Evolutionary conservation across 2,329 filamentous ascomycete species (phyloP).

Genomic region (Penicillium thymicola): DNA sequence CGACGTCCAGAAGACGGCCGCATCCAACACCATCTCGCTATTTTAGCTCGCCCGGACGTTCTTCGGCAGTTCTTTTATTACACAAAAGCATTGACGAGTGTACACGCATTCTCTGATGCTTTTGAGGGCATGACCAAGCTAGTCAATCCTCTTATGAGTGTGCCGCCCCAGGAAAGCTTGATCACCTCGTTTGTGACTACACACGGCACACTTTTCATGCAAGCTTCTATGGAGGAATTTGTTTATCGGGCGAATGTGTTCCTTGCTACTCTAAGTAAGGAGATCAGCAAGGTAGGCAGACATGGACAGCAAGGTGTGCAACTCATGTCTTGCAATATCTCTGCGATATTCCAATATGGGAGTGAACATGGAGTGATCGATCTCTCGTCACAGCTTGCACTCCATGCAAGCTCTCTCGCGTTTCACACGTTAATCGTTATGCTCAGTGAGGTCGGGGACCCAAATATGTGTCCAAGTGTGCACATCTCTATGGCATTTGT

Average conservation of each 20-base stretch:
- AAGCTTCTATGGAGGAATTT: conserved; percentile 37
- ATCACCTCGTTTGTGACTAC: conserved; percentile 50
- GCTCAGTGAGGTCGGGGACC: conserved; percentile 48
- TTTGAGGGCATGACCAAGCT: too few relatives aligned
- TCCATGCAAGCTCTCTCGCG: conserved; percentile 40
- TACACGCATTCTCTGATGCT: too few relatives aligned
- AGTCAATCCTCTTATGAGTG: too few relatives aligned
- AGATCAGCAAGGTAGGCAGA: conserved; percentile 49
- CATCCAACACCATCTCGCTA: too few relatives aligned
- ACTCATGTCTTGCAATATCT: conserved; percentile 54
- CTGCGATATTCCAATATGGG: conserved; percentile 56
- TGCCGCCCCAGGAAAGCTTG: too few relatives aligned
- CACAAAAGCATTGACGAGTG: too few relatives aligned
- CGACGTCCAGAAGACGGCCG: conserved; percentile 24
- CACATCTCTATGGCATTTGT: conserved; percentile 55
- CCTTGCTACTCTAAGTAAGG: conserved; percentile 44
- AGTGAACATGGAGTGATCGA: conserved; percentile 33
- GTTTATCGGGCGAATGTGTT: conserved; percentile 41
- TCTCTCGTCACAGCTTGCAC: conserved; percentile 27
- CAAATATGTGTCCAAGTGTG: conserved; percentile 53
- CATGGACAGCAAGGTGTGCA: conserved; percentile 53
- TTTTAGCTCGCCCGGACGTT: too few relatives aligned
- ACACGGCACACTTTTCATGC: conserved; percentile 50
- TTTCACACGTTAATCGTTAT: conserved; percentile 44
- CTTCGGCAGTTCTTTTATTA: too few relatives aligned